phyloP scores from a whole-genome alignment of 148 eudicot species.

The Amaranthus palmeri region DNA sequence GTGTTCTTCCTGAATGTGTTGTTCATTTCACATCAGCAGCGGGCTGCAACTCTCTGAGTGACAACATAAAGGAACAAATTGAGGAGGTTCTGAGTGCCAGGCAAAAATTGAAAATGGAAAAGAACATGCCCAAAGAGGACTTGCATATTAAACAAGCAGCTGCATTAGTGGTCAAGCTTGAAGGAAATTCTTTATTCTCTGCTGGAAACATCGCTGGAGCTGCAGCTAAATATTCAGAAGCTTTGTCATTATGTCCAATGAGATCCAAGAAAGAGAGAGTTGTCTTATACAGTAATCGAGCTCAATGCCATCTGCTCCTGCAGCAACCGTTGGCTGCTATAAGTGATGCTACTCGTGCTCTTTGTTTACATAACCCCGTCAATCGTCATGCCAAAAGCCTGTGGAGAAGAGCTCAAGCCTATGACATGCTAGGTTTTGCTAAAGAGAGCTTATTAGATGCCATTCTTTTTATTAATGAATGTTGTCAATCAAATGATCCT shows the following conservation, averaged over 20 bases:
- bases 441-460: conserved; percentile 98
- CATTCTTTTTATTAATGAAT: conserved; percentile 83
- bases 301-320: conserved; percentile 86
- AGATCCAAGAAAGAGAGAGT: conserved; percentile 89
- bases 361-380: conserved; percentile 81
- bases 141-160: conserved; percentile 96
- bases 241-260: conserved; percentile 80
- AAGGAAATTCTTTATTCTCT: conserved; percentile 91
- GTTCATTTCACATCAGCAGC: conserved; percentile 53
- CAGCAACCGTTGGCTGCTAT: conserved; percentile 88
- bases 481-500: conserved; percentile 86
- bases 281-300: conserved; percentile 84
- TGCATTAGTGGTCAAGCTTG: conserved; percentile 86
- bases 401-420: conserved; percentile 99
- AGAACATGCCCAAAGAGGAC: conserved; percentile 90
- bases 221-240: conserved; percentile 88
- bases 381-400: conserved; percentile 94
- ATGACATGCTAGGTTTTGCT: conserved; percentile 92
- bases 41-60: conserved; percentile 49
- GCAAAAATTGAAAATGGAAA: conserved; percentile 75
- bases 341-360: conserved; percentile 91
- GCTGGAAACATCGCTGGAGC: conserved; percentile 89
- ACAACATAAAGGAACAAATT: conserved; percentile 49
- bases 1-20: conserved; percentile 74
- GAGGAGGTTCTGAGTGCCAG: conserved; percentile 68